These are phyloP conservation scores for Cerrena zonata DNA, from an alignment of 1,284 basidiomycete species.

Conservation along the genomic window DNA sequence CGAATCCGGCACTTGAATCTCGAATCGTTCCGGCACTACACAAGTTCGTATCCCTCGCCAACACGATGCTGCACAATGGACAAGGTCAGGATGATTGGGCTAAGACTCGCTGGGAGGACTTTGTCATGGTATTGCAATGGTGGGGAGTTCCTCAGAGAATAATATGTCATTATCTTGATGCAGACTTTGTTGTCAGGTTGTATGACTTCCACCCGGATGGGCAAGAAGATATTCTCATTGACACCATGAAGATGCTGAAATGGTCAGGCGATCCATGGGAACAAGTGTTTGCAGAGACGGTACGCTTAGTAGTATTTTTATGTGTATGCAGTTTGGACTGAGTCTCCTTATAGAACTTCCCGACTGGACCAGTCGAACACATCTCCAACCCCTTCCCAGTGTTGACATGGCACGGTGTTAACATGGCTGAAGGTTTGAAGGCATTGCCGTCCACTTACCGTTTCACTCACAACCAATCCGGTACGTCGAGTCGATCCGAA, in stretches of 20 bases:
- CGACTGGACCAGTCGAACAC: conserved; percentile 29
- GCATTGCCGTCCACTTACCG: conserved; percentile 50
- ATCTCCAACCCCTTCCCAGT: conserved; percentile 29
- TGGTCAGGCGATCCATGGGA: conserved; percentile 51
- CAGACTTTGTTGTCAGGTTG: conserved; percentile 31
- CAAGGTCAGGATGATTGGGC: conserved; percentile 50
- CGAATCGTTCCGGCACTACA: conserved; percentile 43
- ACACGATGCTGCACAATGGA: conserved; percentile 48
- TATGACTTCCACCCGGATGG: conserved; percentile 49
- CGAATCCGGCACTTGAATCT: conserved; percentile 37
- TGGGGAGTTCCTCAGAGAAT: conserved; percentile 19
- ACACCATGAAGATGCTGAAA: conserved; percentile 52
- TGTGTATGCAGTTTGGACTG: conserved; percentile 20
- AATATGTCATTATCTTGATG: background rate
- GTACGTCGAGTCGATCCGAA: conserved; percentile 22
- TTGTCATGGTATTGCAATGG: conserved; percentile 51
- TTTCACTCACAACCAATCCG: conserved; percentile 53
- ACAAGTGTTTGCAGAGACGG: conserved; percentile 28
- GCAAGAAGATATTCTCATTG: conserved; percentile 44
- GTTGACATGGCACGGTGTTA: conserved; percentile 50
- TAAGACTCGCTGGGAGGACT: conserved; percentile 54
- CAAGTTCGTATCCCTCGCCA: conserved; percentile 50
- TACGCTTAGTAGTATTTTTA: conserved; percentile 13
- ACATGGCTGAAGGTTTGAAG: conserved; percentile 56
- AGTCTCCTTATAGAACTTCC: conserved; percentile 36